phyloP scores from a whole-genome alignment of 31 red algal genomes.

The Odonthalia washingtoniensis region DNA sequence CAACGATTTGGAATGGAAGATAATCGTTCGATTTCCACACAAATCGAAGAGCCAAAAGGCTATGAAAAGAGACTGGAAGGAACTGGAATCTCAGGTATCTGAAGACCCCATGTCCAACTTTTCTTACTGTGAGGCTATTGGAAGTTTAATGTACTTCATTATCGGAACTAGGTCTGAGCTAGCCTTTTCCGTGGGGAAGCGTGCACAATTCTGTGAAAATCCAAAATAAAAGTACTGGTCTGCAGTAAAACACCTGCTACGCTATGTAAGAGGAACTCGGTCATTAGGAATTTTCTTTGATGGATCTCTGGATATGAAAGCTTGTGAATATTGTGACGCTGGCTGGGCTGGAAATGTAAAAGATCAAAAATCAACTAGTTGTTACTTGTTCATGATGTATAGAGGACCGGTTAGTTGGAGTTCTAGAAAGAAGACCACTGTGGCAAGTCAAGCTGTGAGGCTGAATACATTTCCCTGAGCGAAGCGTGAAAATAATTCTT shows the following conservation, averaged over 20 bases:
- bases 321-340: conserved; percentile 14
- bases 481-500: conserved; percentile 5
- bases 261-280: conserved; percentile 1
- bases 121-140: conserved; percentile 32
- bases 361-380: conserved; percentile 36
- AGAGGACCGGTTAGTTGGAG: background rate
- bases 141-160: conserved; percentile 40
- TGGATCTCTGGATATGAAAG: background rate
- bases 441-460: conserved; percentile 34
- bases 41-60: background rate
- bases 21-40: background rate
- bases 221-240: conserved; percentile 21
- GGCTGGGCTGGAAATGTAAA: background rate
- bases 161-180: conserved; percentile 32
- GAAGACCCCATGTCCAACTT: background rate
- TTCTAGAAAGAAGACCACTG: background rate
- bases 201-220: conserved; percentile 6
- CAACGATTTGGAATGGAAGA: conserved; percentile 35
- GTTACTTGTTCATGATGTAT: conserved; percentile 43
- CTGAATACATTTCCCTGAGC: conserved; percentile 19
- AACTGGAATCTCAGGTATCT: background rate
- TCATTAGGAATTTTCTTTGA: background rate
- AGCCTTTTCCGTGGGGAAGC: conserved; percentile 25
- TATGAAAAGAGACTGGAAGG: background rate
- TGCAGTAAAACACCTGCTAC: conserved; percentile 20